Percentiles rank a stretch among this genome's conserved stretches.
Evolutionary conservation across 2,329 filamentous ascomycete species (phyloP).

Genomic region (Polytolypa hystricis): DNA sequence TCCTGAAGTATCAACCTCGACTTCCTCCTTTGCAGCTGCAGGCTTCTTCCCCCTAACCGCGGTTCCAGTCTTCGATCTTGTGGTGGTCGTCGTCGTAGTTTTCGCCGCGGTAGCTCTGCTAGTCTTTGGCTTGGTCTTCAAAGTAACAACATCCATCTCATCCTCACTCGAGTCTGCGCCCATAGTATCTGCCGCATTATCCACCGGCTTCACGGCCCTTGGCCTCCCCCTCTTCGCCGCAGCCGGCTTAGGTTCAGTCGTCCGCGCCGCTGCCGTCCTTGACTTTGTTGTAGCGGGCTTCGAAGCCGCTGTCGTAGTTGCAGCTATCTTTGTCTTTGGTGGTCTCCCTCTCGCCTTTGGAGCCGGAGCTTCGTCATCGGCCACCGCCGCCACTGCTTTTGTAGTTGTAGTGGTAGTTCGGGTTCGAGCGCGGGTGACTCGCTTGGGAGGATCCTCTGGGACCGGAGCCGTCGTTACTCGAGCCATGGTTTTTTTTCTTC

Average conservation of each 20-base stretch:
- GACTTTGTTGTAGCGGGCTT: constrained; percentile 1
- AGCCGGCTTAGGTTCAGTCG: neutral
- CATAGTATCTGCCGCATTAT: neutral
- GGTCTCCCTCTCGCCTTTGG: constrained; percentile 9
- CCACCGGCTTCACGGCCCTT: constrained; percentile 4
- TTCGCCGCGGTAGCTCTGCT: neutral
- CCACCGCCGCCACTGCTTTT: constrained; percentile 1
- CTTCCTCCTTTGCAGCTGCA: neutral
- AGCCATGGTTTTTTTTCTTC: constrained; percentile 7
- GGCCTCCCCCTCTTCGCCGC: constrained; percentile 4
- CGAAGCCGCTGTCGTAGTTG: neutral
- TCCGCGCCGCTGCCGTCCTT: neutral
- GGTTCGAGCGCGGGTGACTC: constrained; percentile 12
- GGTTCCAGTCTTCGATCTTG: neutral
- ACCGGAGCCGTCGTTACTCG: constrained; percentile 5
- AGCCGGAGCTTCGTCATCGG: neutral
- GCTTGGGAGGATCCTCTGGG: constrained; percentile 10
- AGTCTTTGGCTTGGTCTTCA: constrained; percentile 2
- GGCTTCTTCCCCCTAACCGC: neutral
- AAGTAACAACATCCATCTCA: constrained; percentile 13
- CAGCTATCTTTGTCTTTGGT: constrained; percentile 8
- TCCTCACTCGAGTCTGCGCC: constrained; percentile 11
- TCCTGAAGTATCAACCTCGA: neutral
- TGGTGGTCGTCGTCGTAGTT: constrained; percentile 1
- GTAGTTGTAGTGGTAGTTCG: constrained; percentile 3